Conservation (phyloP, 2,329 filamentous ascomycete species). For the Metarhizium humberi region DNA sequence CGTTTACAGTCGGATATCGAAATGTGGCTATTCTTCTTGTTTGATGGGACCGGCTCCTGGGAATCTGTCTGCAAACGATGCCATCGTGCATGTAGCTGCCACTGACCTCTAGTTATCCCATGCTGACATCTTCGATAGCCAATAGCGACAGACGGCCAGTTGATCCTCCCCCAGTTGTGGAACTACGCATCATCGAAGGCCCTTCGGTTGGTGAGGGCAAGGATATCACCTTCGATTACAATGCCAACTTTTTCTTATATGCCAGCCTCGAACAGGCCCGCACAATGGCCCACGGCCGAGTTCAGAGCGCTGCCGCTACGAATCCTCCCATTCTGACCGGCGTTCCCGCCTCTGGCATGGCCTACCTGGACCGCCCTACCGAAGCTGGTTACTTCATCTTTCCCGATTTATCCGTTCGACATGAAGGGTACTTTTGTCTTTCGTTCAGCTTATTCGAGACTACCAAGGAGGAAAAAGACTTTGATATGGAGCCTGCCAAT, state of each 20-base stretch:
- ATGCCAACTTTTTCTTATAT: constrained; percentile 96
- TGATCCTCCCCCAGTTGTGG: constrained; percentile 88
- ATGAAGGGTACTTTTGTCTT: constrained; percentile 87
- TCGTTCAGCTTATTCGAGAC: constrained; percentile 92
- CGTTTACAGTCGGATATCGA: background rate
- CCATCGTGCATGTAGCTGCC: background rate
- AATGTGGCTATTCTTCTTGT: background rate
- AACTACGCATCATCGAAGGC: constrained; percentile 77
- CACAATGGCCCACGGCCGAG: constrained; percentile 70
- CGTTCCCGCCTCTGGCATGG: constrained; percentile 90
- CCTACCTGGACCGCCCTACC: constrained; percentile 80
- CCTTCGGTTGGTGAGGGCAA: constrained; percentile 47
- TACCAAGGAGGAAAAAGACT: constrained; percentile 75
- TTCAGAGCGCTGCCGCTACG: constrained; percentile 55
- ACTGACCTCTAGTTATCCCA: background rate
- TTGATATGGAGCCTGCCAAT: constrained; percentile 45
- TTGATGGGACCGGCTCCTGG: background rate
- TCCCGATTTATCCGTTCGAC: constrained; percentile 88
- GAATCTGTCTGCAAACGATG: background rate
- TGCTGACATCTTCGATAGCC: constrained; percentile 18
- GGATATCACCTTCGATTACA: constrained; percentile 82
- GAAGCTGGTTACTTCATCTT: constrained; percentile 92
- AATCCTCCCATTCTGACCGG: constrained; percentile 82
- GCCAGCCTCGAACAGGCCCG: constrained; percentile 83
- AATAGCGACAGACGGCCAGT: constrained; percentile 74